phyloP scores from a whole-genome alignment of 2,329 filamentous ascomycete species.

The Trichoderma polysporum region DNA sequence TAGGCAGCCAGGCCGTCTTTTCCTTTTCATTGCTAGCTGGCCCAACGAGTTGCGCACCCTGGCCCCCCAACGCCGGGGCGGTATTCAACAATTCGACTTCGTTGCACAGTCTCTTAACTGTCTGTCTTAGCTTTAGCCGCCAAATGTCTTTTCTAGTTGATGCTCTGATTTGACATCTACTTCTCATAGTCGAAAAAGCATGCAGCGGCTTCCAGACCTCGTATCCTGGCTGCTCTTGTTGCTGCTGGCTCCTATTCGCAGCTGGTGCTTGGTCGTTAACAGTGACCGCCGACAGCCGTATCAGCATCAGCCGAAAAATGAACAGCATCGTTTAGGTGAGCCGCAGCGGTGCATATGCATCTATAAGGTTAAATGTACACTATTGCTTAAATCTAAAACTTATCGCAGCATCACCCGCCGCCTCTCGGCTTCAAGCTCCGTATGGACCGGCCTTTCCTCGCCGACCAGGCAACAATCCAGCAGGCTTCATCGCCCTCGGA shows the following conservation, averaged over 20 bases:
- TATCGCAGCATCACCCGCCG: background rate
- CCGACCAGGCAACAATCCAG: constrained; percentile 20
- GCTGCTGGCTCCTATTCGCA: background rate
- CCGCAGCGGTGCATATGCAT: background rate
- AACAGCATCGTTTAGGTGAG: constrained; percentile 7
- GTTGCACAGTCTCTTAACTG: background rate
- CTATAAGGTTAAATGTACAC: background rate
- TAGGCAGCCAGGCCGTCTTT: background rate
- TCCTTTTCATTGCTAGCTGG: background rate
- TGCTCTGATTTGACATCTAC: background rate
- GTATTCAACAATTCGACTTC: background rate
- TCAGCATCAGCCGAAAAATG: background rate
- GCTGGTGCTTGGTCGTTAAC: background rate
- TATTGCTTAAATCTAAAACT: background rate
- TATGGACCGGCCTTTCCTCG: constrained; percentile 13
- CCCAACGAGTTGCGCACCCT: background rate
- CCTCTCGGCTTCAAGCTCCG: constrained; percentile 9
- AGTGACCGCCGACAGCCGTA: background rate
- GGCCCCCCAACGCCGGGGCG: constrained; percentile 7
- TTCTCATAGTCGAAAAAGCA: background rate
- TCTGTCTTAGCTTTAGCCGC: background rate
- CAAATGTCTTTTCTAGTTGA: background rate
- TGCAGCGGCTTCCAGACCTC: background rate
- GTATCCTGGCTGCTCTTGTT: background rate
- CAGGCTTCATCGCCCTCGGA: constrained; percentile 44